A percentile compares a stretch with the other conserved stretches of the same genome.
Evolutionary conservation across 1,284 basidiomycete species (phyloP).

Genomic region (Neonothopanus nambi): DNA sequence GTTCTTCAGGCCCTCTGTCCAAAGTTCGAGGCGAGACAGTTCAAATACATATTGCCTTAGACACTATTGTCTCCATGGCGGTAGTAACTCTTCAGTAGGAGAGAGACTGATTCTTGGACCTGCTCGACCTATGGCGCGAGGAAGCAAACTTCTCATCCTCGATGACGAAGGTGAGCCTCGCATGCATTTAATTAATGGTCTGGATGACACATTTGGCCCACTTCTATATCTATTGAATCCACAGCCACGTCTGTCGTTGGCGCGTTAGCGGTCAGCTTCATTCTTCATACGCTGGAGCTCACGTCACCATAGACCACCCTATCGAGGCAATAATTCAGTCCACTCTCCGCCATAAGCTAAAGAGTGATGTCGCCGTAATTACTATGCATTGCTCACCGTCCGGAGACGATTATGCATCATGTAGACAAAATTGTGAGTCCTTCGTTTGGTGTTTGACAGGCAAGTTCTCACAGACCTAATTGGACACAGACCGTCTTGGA

Average conservation of each 20-base stretch:
- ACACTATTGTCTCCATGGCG: constrained; percentile 55
- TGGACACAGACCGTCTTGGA: too few relatives aligned
- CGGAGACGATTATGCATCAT: constrained; percentile 14
- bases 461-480: too few relatives aligned
- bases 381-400: constrained; percentile 62
- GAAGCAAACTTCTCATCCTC: constrained; percentile 58
- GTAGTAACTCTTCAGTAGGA: constrained; percentile 68
- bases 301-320: constrained; percentile 44
- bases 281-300: constrained; percentile 8
- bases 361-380: constrained; percentile 55
- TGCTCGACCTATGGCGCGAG: constrained; percentile 55
- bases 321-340: constrained; percentile 61
- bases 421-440: constrained; percentile 12
- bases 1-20: constrained; percentile 53
- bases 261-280: too few relatives aligned
- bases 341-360: constrained; percentile 54
- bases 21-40: constrained; percentile 44
- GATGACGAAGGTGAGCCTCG: constrained; percentile 61
- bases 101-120: constrained; percentile 69
- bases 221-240: background rate
- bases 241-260: constrained; percentile 55
- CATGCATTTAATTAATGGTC: background rate
- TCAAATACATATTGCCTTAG: constrained; percentile 49
- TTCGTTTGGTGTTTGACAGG: too few relatives aligned
- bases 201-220: background rate